Evolutionary conservation across 2,329 filamentous ascomycete genomes (phyloP), one percentile per base, ranked within the genome.

Genomic region (Hymenoscyphus fructigenus): DNA sequence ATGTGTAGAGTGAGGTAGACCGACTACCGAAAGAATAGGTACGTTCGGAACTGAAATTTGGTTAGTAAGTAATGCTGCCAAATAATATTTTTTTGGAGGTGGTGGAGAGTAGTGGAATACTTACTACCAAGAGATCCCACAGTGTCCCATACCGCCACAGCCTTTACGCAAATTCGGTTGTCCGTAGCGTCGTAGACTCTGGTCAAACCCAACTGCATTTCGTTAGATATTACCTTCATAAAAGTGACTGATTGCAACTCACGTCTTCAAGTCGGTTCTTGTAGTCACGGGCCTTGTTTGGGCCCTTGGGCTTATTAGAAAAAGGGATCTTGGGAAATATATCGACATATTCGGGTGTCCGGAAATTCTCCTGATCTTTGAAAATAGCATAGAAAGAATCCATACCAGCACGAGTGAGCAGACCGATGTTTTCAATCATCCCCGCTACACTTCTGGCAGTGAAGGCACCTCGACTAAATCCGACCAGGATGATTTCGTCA

Each of bases 101-200:
- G 6, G 6, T 47, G 2, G 29, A 15, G 23, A 23, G 28, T 76
- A 81, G 17, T 80, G 78, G 3, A 74, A 78, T 47, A 82, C 73
- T 0, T 79, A 82, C 63, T 74, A 4, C 72, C 72, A 5, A 74
- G 61, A 60, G 72, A 70, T 26, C 75, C 73, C 2, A 75, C 76
- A 1, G 82, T 84, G 68, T 84, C 82, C 79, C 79, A 84, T 5
- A 83, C 82, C 5, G 77, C 82, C 29, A 83, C 75, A 1, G 80
- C 81, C 65, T 79, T 78, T 63, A 84, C 76, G 10, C 71, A 76
- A 41, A 84, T 76, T 65, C 32, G 74, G 68, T 23, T 67, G 61
- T 72, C 74, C 55, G 78, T 74, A 6, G 67, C 70, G 65, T 73
- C 75, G n/a, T 74, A 72, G 57, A 79, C 75, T 38, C 77, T 75